These are phyloP conservation scores for Amaranthus cruentus DNA, from an alignment of 148 eudicot species.

Conservation along the genomic window DNA sequence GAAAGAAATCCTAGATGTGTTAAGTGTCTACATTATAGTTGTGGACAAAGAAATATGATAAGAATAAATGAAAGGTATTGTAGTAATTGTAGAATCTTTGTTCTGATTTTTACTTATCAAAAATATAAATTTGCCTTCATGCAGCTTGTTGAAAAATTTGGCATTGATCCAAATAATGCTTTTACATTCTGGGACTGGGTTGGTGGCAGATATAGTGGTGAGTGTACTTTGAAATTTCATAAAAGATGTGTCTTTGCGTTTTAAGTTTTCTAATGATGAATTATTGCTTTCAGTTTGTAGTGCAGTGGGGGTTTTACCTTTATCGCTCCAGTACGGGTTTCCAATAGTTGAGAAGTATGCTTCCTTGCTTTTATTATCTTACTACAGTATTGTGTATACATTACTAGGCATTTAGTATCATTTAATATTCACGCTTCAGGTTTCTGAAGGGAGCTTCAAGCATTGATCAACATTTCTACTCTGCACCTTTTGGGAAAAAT, in stretches of 20 bases:
- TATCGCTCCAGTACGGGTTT: constrained; percentile 96
- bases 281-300: constrained; percentile 78
- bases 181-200: constrained; percentile 99
- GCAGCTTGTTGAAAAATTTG: constrained; percentile 96
- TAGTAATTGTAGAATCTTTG: constrained; percentile 3
- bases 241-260: not conserved
- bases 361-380: constrained; percentile 6
- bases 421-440: constrained; percentile 33
- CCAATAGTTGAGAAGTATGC: constrained; percentile 76
- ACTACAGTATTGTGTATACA: not conserved
- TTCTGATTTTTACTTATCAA: not conserved
- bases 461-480: constrained; percentile 83
- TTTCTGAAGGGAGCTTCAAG: constrained; percentile 91
- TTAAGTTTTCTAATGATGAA: constrained; percentile 4
- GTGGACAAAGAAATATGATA: not conserved
- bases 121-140: constrained; percentile 17
- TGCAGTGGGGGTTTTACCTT: constrained; percentile 93
- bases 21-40: not conserved
- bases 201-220: constrained; percentile 99
- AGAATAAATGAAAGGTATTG: not conserved
- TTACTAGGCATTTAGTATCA: not conserved
- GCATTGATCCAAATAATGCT: constrained; percentile 96
- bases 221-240: constrained; percentile 18
- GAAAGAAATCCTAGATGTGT: too few species aligned
- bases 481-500: constrained; percentile 69